phyloP scores from a whole-genome alignment of 1,284 basidiomycete genomes.

The Fomitopsis schrenkii region DNA sequence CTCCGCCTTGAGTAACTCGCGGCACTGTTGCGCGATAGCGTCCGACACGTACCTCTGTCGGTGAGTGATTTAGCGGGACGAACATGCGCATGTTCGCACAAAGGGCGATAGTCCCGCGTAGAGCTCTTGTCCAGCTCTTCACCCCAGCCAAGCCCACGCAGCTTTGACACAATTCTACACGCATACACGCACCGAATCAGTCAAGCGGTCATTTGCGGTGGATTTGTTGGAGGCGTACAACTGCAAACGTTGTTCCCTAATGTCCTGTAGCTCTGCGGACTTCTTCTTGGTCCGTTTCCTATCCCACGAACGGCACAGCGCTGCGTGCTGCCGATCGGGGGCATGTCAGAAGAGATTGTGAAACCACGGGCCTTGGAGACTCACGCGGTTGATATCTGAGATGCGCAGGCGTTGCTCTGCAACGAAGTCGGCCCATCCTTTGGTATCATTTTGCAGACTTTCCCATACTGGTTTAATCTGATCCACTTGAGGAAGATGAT shows the following conservation, averaged over 20 bases:
- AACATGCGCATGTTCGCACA: not conserved
- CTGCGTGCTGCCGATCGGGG: too few relatives aligned
- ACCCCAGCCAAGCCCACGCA: not conserved
- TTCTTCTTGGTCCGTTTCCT: too few relatives aligned
- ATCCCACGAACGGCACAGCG: too few relatives aligned
- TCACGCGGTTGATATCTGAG: too few relatives aligned
- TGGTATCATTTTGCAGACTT: too few relatives aligned
- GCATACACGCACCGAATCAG: not conserved
- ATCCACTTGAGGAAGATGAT: too few relatives aligned
- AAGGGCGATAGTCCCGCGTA: not conserved
- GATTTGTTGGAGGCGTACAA: not conserved
- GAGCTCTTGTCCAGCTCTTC: not conserved
- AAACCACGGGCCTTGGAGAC: too few relatives aligned
- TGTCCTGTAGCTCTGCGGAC: not conserved
- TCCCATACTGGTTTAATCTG: too few relatives aligned
- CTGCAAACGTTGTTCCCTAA: not conserved
- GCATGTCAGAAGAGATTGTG: too few relatives aligned
- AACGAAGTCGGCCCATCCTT: too few relatives aligned
- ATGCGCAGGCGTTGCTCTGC: too few relatives aligned
- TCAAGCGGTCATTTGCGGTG: not conserved
- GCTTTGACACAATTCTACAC: not conserved
- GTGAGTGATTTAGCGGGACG: not conserved
- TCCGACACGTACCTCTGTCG: not conserved
- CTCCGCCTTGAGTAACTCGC: not conserved
- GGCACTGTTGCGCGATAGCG: too few relatives aligned